Conservation (phyloP, 1,284 basidiomycete species). For the Schizopora paradoxa region DNA sequence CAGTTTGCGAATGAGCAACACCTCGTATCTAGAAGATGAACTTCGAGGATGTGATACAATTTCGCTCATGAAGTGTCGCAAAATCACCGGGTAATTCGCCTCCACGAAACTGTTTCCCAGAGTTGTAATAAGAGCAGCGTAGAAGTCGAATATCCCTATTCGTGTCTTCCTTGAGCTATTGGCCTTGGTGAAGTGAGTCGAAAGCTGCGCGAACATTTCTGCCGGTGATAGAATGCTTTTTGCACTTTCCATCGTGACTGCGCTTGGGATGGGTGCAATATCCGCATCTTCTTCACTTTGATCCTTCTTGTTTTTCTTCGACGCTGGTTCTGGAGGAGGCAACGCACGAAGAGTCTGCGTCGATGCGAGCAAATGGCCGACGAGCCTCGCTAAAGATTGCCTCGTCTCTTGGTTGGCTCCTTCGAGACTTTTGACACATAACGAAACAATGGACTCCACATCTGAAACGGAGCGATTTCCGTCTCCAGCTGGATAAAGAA, state of each 20-base stretch:
- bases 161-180: constrained; percentile 64
- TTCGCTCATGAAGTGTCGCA: constrained; percentile 76
- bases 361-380: constrained; percentile 79
- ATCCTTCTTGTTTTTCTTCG: constrained; percentile 62
- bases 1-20: constrained; percentile 66
- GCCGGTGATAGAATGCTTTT: constrained; percentile 71
- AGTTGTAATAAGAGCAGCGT: constrained; percentile 70
- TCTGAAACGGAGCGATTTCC: constrained; percentile 54
- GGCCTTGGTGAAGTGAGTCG: constrained; percentile 74
- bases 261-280: constrained; percentile 40
- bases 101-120: constrained; percentile 83
- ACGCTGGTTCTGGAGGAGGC: constrained; percentile 41
- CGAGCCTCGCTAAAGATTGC: constrained; percentile 70
- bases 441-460: constrained; percentile 66
- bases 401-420: constrained; percentile 81
- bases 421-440: constrained; percentile 77
- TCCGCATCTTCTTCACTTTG: constrained; percentile 51
- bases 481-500: constrained; percentile 57
- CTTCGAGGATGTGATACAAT: constrained; percentile 59
- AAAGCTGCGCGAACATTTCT: constrained; percentile 83
- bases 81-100: constrained; percentile 73
- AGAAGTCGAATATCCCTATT: constrained; percentile 87
- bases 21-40: constrained; percentile 64
- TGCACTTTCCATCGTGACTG: constrained; percentile 46
- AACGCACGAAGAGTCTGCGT: constrained; percentile 74